These are phyloP conservation scores for Annona cherimola DNA, from an alignment of 164 flowering plant genomes.

Conservation along the genomic window DNA sequence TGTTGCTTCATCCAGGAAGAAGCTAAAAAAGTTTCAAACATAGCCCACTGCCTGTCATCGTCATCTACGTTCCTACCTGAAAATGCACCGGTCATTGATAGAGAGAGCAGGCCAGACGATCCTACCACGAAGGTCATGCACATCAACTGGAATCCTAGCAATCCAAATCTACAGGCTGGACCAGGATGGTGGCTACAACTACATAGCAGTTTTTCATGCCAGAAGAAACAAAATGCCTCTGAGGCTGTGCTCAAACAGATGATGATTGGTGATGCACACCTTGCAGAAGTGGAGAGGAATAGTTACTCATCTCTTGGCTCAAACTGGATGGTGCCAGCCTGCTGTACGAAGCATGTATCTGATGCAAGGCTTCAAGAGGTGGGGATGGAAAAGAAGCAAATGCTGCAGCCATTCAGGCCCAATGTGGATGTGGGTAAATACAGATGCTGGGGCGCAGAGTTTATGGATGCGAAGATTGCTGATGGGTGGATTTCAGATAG, in stretches of 20 bases:
- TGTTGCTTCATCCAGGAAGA: constrained; percentile 94
- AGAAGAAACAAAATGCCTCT: constrained; percentile 28
- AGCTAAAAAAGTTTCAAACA: constrained; percentile 72
- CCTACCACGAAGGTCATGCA: constrained; percentile 20
- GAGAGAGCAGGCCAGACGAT: constrained; percentile 16
- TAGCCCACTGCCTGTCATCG: constrained; percentile 56
- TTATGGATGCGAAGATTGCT: constrained; percentile 24
- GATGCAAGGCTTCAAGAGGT: constrained; percentile 23
- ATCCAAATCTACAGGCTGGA: constrained; percentile 26
- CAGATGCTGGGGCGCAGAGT: constrained; percentile 18
- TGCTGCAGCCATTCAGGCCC: constrained; percentile 10
- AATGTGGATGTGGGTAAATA: constrained; percentile 20
- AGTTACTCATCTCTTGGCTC: constrained; percentile 11
- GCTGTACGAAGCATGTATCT: constrained; percentile 22
- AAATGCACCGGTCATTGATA: constrained; percentile 21
- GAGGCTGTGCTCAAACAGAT: constrained; percentile 29
- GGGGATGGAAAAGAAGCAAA: constrained; percentile 12
- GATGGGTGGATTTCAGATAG: constrained; percentile 14
- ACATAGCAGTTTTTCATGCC: constrained; percentile 26
- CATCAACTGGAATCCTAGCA: constrained; percentile 23
- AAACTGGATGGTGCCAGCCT: constrained; percentile 12
- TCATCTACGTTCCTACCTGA: constrained; percentile 25
- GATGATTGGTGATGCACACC: constrained; percentile 13
- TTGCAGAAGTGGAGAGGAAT: constrained; percentile 4
- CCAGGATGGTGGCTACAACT: constrained; percentile 45